Base-by-base conservation (phyloP, 2,329 filamentous ascomycete genomes). In the Erysiphe pisi region DNA sequence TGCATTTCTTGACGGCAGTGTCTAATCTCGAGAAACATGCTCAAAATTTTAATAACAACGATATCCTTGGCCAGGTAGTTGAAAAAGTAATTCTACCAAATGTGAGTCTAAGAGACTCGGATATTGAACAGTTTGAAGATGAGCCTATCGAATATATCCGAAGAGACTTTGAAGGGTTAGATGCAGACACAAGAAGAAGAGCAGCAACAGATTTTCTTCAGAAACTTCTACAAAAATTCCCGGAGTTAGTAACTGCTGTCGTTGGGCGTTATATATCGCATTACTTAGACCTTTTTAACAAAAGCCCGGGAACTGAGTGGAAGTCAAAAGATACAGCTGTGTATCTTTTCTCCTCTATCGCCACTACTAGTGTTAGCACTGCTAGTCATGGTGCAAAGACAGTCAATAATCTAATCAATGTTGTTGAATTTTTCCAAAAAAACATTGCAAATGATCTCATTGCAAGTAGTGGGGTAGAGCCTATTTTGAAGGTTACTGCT, bases 81-180 rank as follows among this genome's bases (percentile, higher is more conserved):
- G 93, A 98, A 83, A 97, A 97, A 84, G 95, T 98, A 77, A 92
- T 99, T 77, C 84, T 99, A 79, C 94, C 95, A 14, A 99, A 99
- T 81, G 89, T 99, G 77, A 91, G 91, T 22, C 85, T 99, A 78
- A 89, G 96, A 79, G 95, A 97, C 81, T 95, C 94, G 0, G 96
- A 99, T 79, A 88, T 97, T 77, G 95, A 99, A 83, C 87, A 97
- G 79, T 98, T 99, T 80, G 95, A 99, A 82, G 96, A 99, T 82
- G 96, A 99, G 84, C 95, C 95, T 0, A 99, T 99, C 79, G 95
- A 99, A 83, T 99, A 97, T 82, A 99, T 99, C 81, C 89, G 95
- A 79, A 89, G 93, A 81, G 95, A 99, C 83, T 86, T 99, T 73
- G 95, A 99, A 83, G 95, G 95, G 9, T 97, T 95, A 1, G 95